These are phyloP conservation scores for Cercospora citrullina DNA, from an alignment of 2,329 filamentous ascomycete species.

Conservation along the genomic window DNA sequence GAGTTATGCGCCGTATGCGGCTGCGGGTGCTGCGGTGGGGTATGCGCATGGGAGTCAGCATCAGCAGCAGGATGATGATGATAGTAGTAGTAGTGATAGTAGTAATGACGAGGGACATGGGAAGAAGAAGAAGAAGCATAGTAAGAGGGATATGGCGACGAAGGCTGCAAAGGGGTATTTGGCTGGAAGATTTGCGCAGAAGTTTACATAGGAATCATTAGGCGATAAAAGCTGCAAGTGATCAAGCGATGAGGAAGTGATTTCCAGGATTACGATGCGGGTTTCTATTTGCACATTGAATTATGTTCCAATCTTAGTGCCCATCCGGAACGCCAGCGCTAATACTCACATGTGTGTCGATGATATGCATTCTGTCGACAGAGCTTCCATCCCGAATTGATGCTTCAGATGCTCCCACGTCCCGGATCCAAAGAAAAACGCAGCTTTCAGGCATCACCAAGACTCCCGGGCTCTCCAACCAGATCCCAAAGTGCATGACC, in stretches of 20 bases:
- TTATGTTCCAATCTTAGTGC: not conserved
- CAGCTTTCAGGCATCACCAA: slow-evolving; percentile 8
- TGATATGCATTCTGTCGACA: not conserved
- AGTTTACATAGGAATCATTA: not conserved
- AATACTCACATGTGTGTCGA: not conserved
- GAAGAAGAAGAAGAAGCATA: not conserved
- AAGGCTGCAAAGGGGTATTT: not conserved
- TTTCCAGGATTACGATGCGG: not conserved
- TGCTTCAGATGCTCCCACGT: not conserved
- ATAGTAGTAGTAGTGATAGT: not conserved
- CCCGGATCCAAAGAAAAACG: not conserved
- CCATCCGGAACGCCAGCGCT: not conserved
- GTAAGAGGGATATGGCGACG: not conserved
- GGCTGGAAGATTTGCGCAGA: slow-evolving; percentile 1
- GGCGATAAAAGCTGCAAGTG: too few species aligned
- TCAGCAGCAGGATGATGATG: not conserved
- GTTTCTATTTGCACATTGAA: not conserved
- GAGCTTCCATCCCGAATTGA: not conserved
- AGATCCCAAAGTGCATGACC: slow-evolving; percentile 7
- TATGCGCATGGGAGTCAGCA: not conserved
- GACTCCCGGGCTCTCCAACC: slow-evolving; percentile 12
- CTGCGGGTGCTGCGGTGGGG: not conserved
- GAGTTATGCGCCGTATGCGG: not conserved
- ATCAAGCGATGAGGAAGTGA: too few species aligned
- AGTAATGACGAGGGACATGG: not conserved